Conservation (phyloP, 2,329 filamentous ascomycete species). For the Chrysosporium keratinophilum region DNA sequence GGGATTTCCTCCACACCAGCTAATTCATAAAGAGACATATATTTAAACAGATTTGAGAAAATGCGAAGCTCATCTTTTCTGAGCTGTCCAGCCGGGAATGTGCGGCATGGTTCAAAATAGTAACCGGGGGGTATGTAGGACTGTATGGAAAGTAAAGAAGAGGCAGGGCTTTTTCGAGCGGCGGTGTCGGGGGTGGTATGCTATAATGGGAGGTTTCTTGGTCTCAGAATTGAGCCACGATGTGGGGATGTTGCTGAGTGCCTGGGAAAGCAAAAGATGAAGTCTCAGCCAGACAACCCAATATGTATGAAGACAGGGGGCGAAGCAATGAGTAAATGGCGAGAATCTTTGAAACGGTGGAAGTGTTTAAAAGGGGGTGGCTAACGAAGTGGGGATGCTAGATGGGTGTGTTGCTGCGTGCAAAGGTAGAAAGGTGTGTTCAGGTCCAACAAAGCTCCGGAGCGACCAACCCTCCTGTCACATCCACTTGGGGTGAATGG, state of each 20-base stretch:
- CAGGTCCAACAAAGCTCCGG: slow-evolving; percentile 32
- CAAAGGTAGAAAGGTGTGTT: slow-evolving; percentile 10
- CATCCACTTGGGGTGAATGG: slow-evolving; percentile 26
- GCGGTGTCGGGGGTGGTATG: background rate
- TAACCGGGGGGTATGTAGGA: too few species aligned
- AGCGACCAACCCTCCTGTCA: slow-evolving; percentile 26
- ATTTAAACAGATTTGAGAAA: background rate
- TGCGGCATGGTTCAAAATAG: too few species aligned
- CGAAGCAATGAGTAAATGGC: too few species aligned
- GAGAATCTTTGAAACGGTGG: too few species aligned
- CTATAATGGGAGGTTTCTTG: slow-evolving; percentile 8
- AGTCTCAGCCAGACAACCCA: slow-evolving; percentile 9
- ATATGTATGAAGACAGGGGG: background rate
- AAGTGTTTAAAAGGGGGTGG: too few species aligned
- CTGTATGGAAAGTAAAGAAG: background rate
- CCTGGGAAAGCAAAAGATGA: slow-evolving; percentile 8
- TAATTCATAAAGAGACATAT: slow-evolving; percentile 1
- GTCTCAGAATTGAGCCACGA: slow-evolving; percentile 6
- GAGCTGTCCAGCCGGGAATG: background rate
- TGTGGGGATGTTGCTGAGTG: slow-evolving; percentile 1
- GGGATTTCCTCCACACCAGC: background rate
- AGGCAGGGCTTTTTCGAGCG: background rate
- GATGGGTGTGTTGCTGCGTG: background rate
- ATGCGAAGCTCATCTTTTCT: background rate
- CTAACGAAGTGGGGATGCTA: background rate